Evolutionary conservation across 108 stramenopile species (phyloP).

Genomic region (Ochromonas danica): DNA sequence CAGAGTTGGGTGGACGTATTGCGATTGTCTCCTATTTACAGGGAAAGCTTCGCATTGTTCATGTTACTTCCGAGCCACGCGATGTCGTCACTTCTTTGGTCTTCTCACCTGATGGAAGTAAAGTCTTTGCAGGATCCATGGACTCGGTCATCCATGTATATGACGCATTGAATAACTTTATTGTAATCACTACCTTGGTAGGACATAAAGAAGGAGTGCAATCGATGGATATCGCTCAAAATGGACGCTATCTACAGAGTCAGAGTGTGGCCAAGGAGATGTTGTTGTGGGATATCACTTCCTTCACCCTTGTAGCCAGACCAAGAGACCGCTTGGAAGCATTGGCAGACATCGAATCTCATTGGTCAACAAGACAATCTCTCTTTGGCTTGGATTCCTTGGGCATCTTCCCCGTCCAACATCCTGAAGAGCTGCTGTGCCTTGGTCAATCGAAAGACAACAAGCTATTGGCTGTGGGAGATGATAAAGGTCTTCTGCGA

Average conservation of each 20-base stretch:
- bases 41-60: slow-evolving; percentile 1
- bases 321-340: neutral
- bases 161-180: slow-evolving; percentile 19
- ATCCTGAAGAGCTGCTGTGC: neutral
- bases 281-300: neutral
- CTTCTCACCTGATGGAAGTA: slow-evolving; percentile 7
- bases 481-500: neutral
- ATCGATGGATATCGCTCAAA: slow-evolving; percentile 2
- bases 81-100: neutral
- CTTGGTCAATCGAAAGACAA: neutral
- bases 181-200: neutral
- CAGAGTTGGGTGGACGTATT: neutral
- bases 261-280: neutral
- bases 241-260: neutral
- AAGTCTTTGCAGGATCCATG: neutral
- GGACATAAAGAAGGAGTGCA: neutral
- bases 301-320: neutral
- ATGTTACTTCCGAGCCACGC: neutral
- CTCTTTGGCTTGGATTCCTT: slow-evolving; percentile 19
- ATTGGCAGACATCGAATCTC: neutral
- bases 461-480: slow-evolving; percentile 1
- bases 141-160: slow-evolving; percentile 10
- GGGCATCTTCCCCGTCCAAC: neutral
- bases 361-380: neutral
- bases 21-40: slow-evolving; percentile 28